Base-by-base conservation (phyloP, 495 filamentous ascomycete genomes). In the Astrocystis sublimbata region DNA sequence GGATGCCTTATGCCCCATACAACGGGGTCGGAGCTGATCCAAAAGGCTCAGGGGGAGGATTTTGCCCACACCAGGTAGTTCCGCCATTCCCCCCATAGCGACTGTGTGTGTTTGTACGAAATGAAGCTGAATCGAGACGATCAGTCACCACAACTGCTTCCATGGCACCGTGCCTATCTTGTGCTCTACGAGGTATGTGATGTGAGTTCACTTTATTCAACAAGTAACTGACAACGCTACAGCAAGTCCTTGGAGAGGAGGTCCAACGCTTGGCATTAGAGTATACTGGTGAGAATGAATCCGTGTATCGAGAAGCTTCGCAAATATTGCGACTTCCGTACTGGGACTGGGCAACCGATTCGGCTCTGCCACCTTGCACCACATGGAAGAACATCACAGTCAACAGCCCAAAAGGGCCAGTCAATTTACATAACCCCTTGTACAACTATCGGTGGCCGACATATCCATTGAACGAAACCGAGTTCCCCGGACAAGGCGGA, bases 31-130 rank as follows among this genome's bases (percentile, higher is more conserved):
- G 65, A 2, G 67, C 76, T 15, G 76, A 75, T 51, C 43, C 68
- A 17, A 71, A 73, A 36, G 70, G 64, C 4, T 64, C 68, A 9
- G 46, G 63, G 12, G 62, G 62, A 10, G 81, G 81, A 1, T 85
- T 80, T 58, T 85, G 83, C 63, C 77, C 78, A 43, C 80, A 81
- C 43, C 68, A 71, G 38, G 79, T 79, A 66, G 3, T 30, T n/a
- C 26, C 3, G 33, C 36, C 47, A 69, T 71, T 10, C 24, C 61
- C 72, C 66, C 61, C 55, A 49, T 40, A n/a, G 13, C 2, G 6
- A 3, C 7, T 57, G 41, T 38, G 35, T 21, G 3, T 17, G 31
- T 5, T 9, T 36, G 38, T 31, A 13, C 12, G 26, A 26, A 62
- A 15, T 51, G 52, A 58, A 19, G 21, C 40, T 54, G 19, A 46